Evolutionary conservation across 2,329 filamentous ascomycete species (phyloP).

Genomic region (Epichloe hybrida): DNA sequence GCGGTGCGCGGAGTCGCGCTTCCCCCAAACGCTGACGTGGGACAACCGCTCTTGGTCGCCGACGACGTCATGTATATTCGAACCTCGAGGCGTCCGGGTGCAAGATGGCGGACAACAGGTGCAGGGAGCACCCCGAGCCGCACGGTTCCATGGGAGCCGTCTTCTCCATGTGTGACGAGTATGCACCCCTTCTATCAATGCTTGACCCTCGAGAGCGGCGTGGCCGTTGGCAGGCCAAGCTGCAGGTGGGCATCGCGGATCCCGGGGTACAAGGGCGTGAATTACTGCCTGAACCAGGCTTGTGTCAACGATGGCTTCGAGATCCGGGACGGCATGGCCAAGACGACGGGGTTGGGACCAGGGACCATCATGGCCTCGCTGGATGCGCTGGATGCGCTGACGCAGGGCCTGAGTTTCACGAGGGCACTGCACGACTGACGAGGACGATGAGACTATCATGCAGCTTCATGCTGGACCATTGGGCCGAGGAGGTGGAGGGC

Average conservation of each 20-base stretch:
- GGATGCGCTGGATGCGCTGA: background rate
- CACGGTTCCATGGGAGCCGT: background rate
- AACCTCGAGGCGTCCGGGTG: slow-evolving; percentile 1
- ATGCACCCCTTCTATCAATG: background rate
- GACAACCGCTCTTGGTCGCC: background rate
- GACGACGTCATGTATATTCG: background rate
- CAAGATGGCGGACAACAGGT: background rate
- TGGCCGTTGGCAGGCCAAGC: background rate
- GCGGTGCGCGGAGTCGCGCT: slow-evolving; percentile 9
- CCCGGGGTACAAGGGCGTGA: background rate
- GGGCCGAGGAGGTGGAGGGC: background rate
- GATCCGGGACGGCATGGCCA: slow-evolving; percentile 2
- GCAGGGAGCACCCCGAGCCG: background rate
- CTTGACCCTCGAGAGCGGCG: background rate
- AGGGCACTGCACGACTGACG: background rate
- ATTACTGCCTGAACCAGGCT: slow-evolving; percentile 4
- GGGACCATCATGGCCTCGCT: background rate
- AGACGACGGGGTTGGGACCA: background rate
- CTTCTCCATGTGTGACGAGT: background rate
- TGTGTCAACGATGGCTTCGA: slow-evolving; percentile 2
- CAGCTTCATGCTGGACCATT: background rate
- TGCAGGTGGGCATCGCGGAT: background rate
- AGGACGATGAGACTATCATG: background rate
- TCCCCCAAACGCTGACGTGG: slow-evolving; percentile 9
- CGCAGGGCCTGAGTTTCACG: background rate